Conservation (phyloP, 1,284 basidiomycete genomes). For the Ustilago loliicola region DNA sequence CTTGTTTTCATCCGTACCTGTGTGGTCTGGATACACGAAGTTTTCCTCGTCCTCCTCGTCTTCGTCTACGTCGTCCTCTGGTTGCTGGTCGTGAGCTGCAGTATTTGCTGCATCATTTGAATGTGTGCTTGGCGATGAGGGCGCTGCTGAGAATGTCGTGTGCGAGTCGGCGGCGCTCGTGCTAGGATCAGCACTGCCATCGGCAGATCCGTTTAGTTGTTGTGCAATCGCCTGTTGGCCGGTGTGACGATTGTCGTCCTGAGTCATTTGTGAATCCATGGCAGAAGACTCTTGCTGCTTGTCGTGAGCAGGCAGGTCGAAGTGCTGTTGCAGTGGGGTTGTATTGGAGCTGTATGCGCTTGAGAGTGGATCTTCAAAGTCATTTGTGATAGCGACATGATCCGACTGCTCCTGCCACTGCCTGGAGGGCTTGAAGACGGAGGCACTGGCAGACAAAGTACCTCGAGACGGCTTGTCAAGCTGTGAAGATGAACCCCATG, state of each 20-base stretch:
- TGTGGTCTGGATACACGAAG: slow-evolving; percentile 38
- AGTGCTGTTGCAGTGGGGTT: background rate
- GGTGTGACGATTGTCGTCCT: background rate
- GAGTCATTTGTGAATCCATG: background rate
- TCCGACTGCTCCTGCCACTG: slow-evolving; percentile 9
- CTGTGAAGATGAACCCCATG: slow-evolving; percentile 32
- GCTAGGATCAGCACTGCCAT: background rate
- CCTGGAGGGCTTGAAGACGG: slow-evolving; percentile 34
- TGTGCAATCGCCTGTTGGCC: background rate
- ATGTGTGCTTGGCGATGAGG: background rate
- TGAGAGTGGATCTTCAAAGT: slow-evolving; percentile 33
- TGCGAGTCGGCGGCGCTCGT: background rate
- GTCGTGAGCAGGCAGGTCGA: background rate
- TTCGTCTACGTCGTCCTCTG: slow-evolving; percentile 25
- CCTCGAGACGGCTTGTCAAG: slow-evolving; percentile 10
- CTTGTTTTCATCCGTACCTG: background rate
- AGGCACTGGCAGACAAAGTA: slow-evolving; percentile 29
- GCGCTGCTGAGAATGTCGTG: background rate
- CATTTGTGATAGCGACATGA: slow-evolving; percentile 6
- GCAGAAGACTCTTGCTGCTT: background rate
- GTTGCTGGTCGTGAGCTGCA: background rate
- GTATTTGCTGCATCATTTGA: background rate
- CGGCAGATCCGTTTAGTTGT: background rate
- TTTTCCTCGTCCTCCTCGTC: slow-evolving; percentile 28
- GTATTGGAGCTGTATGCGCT: slow-evolving; percentile 25